Evolutionary conservation across 192 early-diverging fungal genomes (phyloP), one percentile per base, ranked within the genome.

Genomic region (Backusella mclennaniae): DNA sequence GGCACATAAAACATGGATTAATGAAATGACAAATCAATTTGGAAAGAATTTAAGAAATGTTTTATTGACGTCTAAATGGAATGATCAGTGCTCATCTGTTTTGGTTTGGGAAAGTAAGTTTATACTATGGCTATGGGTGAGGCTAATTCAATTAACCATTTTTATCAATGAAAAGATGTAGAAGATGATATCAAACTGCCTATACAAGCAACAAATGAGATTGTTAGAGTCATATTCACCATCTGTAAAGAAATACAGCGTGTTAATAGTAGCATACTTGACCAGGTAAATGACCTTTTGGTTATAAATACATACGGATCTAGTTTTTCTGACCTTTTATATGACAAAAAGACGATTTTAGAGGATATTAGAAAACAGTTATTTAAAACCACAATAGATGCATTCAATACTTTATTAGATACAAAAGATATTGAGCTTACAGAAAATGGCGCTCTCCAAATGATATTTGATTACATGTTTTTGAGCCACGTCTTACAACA

Each of bases 391-490:
- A 21, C 67, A 21, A 41, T 46, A 38, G 38, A 67, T 63, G 19
- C 52, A 67, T 67, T 74, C 23, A 35, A 49, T 67, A 21, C 21
- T 26, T 38, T 77, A 31, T 3, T 69, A 6, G 53, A 42, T 49
- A 14, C 49, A n/a, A 38, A 59, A 29, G 7, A 70, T 4, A 41
- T 17, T 31, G 35, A 53, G 9, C 12, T 80, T 3, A 83, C 90
- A 12, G 89, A 91, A 44, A 86, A 85, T 63, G 87, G 89, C 1
- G 86, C 88, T 1, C 59, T 91, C 21, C 92, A 93, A 74, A 63
- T 93, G 42, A 69, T 93, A n/a, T 92, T 89, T 76, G 92, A 93
- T 41, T 69, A 86, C 41, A 81, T 85, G 68, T 88, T 89, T 66
- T 41, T 92, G 26, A 81, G 72, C 11, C 79, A 82, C 56, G 72